Conservation (phyloP, 1,284 basidiomycete genomes). For the Crepidotus sp. region DNA sequence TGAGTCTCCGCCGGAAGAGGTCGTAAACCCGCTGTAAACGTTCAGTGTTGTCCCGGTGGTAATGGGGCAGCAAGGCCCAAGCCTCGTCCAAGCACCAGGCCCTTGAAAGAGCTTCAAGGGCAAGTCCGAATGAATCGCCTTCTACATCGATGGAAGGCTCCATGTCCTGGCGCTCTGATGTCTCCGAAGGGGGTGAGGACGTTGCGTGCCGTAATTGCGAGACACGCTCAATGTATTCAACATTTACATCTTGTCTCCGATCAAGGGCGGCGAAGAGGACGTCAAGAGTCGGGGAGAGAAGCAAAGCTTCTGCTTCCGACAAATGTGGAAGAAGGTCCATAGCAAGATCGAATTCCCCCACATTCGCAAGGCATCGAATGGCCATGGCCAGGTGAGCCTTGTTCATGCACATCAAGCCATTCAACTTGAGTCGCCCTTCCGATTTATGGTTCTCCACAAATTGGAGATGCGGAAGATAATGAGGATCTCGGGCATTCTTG, state of each 20-base stretch:
- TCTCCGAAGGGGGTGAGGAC: not conserved
- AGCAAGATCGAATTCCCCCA: conserved; percentile 5
- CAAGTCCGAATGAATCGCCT: not conserved
- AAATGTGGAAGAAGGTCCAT: conserved; percentile 9
- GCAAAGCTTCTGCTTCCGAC: not conserved
- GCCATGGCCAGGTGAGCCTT: not conserved
- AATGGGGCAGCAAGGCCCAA: conserved; percentile 5
- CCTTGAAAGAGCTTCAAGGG: conserved; percentile 4
- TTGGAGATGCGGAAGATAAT: conserved; percentile 13
- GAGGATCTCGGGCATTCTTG: conserved; percentile 7
- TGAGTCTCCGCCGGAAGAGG: conserved; percentile 9
- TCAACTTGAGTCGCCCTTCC: not conserved
- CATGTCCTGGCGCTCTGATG: not conserved
- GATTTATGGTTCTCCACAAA: conserved; percentile 10
- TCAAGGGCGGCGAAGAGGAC: conserved; percentile 6
- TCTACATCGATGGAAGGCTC: not conserved
- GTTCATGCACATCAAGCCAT: conserved; percentile 6
- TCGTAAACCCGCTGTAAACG: not conserved
- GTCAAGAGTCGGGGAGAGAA: conserved; percentile 2
- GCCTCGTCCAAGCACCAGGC: conserved; percentile 16
- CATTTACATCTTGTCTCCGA: not conserved
- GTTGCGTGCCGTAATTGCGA: not conserved
- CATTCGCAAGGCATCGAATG: conserved; percentile 12
- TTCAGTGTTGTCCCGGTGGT: not conserved
- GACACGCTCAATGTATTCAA: not conserved